phyloP scores from a whole-genome alignment of 352 stramenopile genomes.

The Phytophthora europaea region DNA sequence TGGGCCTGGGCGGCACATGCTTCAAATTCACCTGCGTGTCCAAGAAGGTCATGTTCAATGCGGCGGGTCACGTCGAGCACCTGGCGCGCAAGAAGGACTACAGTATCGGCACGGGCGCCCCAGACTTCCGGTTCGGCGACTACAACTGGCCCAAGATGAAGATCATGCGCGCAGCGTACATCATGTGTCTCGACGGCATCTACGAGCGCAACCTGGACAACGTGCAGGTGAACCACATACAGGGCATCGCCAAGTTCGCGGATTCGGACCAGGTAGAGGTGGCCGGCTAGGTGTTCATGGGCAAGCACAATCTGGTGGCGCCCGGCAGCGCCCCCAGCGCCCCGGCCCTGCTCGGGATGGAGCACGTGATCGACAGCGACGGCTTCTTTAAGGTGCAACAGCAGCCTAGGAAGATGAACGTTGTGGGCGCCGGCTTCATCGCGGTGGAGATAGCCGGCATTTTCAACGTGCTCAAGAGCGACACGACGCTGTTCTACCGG shows the following conservation, averaged over 20 bases:
- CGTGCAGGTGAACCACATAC: slow-evolving; percentile 89
- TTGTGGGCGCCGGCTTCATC: slow-evolving; percentile 98
- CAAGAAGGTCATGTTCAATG: slow-evolving; percentile 99
- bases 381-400: slow-evolving; percentile 97
- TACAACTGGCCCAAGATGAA: slow-evolving; percentile 96
- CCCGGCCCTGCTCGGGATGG: slow-evolving; percentile 86
- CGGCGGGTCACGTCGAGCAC: slow-evolving; percentile 85
- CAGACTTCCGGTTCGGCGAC: slow-evolving; percentile 64
- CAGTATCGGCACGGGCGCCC: slow-evolving; percentile 67
- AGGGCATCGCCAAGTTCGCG: slow-evolving; percentile 92
- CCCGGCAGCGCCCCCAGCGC: slow-evolving; percentile 92
- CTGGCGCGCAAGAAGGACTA: slow-evolving; percentile 74
- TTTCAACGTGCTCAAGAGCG: slow-evolving; percentile 94
- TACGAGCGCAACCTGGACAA: slow-evolving; percentile 96
- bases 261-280: slow-evolving; percentile 87
- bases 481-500: slow-evolving; percentile 94
- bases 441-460: slow-evolving; percentile 97
- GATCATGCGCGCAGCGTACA: slow-evolving; percentile 94
- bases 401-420: slow-evolving; percentile 91
- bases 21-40: slow-evolving; percentile 99
- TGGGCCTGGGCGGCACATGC: slow-evolving; percentile 95
- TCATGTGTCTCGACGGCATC: slow-evolving; percentile 97
- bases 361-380: slow-evolving; percentile 96
- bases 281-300: slow-evolving; percentile 73
- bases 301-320: slow-evolving; percentile 96